These are phyloP conservation scores for Neoboletus magnificus DNA, from an alignment of 768 basidiomycete species.

Conservation along the genomic window DNA sequence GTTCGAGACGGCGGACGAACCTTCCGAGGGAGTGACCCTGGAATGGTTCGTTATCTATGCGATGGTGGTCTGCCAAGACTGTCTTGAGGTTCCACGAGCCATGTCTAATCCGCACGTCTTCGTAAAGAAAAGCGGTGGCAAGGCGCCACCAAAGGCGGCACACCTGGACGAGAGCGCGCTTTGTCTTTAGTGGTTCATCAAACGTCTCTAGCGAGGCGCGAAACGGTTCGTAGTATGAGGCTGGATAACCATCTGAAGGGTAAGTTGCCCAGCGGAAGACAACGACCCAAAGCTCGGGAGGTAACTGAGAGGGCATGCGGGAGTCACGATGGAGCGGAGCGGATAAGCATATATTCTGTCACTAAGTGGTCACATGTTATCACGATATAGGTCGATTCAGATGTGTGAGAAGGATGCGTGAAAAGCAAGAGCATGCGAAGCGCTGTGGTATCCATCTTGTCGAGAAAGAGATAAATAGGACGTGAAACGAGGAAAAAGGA, in stretches of 20 bases:
- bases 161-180: conserved; percentile 47
- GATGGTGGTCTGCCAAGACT: conserved; percentile 22
- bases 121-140: conserved; percentile 47
- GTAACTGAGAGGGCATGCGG: conserved; percentile 29
- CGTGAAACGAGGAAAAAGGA: conserved; percentile 20
- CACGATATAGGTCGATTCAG: conserved; percentile 1
- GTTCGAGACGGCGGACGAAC: conserved; percentile 53
- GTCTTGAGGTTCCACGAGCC: conserved; percentile 32
- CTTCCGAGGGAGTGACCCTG: conserved; percentile 24
- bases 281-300: conserved; percentile 53
- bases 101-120: conserved; percentile 45
- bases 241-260: conserved; percentile 25
- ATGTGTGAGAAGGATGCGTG: conserved; percentile 2
- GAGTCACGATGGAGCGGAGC: not conserved
- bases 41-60: conserved; percentile 8
- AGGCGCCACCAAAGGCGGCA: conserved; percentile 56
- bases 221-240: conserved; percentile 47
- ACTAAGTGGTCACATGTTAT: conserved; percentile 6
- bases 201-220: conserved; percentile 30
- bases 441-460: conserved; percentile 32
- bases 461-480: conserved; percentile 28
- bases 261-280: conserved; percentile 46
- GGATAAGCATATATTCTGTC: not conserved
- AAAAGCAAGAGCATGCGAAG: conserved; percentile 16
- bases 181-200: conserved; percentile 34